Conservation (phyloP, 2,329 filamentous ascomycete species). For the Ustulina deusta region DNA sequence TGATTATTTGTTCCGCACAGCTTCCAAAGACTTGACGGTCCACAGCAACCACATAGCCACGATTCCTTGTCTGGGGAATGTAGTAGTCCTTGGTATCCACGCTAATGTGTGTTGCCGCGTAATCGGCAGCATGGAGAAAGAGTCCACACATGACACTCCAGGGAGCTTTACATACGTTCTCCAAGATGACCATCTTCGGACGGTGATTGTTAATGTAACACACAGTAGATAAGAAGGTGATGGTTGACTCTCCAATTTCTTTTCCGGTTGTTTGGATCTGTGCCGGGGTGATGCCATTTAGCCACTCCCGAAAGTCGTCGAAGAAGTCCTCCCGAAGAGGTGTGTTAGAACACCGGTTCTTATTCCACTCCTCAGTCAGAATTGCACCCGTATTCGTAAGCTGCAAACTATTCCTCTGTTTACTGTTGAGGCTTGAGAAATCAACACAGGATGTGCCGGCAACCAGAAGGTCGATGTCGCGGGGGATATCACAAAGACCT, state of each 20-base stretch:
- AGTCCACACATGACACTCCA: conserved; percentile 65
- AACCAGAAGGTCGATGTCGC: conserved; percentile 72
- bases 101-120: conserved; percentile 61
- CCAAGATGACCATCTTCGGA: conserved; percentile 75
- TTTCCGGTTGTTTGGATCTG: conserved; percentile 61
- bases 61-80: conserved; percentile 75
- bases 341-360: background rate
- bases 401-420: conserved; percentile 55
- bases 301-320: conserved; percentile 17
- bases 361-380: conserved; percentile 56
- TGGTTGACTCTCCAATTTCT: conserved; percentile 72
- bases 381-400: conserved; percentile 49
- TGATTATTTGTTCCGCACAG: conserved; percentile 46
- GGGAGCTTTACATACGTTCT: conserved; percentile 74
- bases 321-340: conserved; percentile 37
- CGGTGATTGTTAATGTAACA: conserved; percentile 65
- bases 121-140: conserved; percentile 63
- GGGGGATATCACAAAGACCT: conserved; percentile 66
- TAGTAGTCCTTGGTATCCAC: conserved; percentile 80
- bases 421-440: conserved; percentile 73
- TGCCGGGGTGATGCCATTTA: conserved; percentile 56
- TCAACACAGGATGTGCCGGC: conserved; percentile 83
- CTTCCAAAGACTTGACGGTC: conserved; percentile 53
- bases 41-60: conserved; percentile 71
- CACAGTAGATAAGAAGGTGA: conserved; percentile 73